Evolutionary conservation across 805 yeast genomes (phyloP).

Genomic region (Ogataea wickerhamii): DNA sequence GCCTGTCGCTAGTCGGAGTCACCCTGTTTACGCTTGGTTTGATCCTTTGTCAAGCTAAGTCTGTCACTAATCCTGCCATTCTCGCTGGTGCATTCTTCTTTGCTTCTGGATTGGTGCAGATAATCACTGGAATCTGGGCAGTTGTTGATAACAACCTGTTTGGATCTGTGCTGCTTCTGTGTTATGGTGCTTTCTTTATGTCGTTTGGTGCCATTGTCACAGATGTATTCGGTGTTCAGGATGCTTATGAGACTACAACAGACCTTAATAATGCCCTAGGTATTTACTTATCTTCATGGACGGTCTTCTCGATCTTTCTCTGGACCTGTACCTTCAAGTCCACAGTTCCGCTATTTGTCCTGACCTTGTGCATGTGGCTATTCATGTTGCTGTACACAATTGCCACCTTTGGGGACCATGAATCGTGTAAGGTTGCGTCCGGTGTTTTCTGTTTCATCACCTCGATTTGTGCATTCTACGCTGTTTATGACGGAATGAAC

Average conservation of each 20-base stretch:
- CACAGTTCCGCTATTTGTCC: conserved; percentile 36
- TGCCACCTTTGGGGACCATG: conserved; percentile 36
- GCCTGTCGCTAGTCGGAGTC: conserved; percentile 42
- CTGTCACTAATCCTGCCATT: conserved; percentile 40
- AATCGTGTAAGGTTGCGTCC: conserved; percentile 34
- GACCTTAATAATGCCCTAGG: conserved; percentile 43
- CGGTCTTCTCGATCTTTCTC: conserved; percentile 43
- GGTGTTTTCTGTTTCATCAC: conserved; percentile 43
- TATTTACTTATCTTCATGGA: conserved; percentile 45
- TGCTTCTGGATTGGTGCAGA: conserved; percentile 46
- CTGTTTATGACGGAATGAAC: conserved; percentile 40
- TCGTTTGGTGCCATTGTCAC: conserved; percentile 44
- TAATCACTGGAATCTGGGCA: conserved; percentile 51
- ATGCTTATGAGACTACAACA: conserved; percentile 34
- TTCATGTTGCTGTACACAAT: conserved; percentile 42
- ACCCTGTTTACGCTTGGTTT: conserved; percentile 47
- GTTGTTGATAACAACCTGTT: conserved; percentile 45
- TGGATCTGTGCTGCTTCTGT: conserved; percentile 45
- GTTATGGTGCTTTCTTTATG: conserved; percentile 50
- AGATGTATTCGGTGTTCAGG: conserved; percentile 39
- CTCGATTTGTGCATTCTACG: conserved; percentile 40
- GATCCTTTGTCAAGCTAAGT: conserved; percentile 41
- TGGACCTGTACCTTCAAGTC: conserved; percentile 43
- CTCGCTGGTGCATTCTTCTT: conserved; percentile 43
- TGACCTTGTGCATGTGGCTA: conserved; percentile 39